phyloP scores from a whole-genome alignment of 2,329 filamentous ascomycete genomes.

The Paramyrothecium roridum region DNA sequence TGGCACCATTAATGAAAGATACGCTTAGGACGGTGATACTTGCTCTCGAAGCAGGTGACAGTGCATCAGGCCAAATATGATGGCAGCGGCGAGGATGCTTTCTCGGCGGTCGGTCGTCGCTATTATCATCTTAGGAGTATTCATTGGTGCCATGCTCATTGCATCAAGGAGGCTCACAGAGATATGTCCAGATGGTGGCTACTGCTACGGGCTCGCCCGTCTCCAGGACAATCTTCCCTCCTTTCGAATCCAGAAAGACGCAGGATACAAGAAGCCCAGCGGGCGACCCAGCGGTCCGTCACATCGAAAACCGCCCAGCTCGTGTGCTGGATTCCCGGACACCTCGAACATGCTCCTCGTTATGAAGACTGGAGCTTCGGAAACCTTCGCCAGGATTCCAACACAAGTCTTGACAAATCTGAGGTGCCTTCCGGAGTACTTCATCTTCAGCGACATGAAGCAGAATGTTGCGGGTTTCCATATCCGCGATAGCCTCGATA shows the following conservation, averaged over 20 bases:
- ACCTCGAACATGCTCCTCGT: slow-evolving; percentile 45
- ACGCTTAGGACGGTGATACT: too few relatives aligned
- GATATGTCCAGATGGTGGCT: slow-evolving; percentile 23
- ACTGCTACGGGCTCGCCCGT: slow-evolving; percentile 13
- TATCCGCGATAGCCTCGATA: slow-evolving; percentile 44
- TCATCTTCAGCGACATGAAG: slow-evolving; percentile 57
- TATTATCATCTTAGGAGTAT: slow-evolving; percentile 20
- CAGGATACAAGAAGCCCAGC: background rate
- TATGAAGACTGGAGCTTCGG: slow-evolving; percentile 57
- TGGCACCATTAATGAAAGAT: background rate
- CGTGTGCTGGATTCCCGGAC: slow-evolving; percentile 38
- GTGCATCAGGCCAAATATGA: slow-evolving; percentile 4
- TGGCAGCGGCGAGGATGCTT: slow-evolving; percentile 18
- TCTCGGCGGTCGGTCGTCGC: slow-evolving; percentile 22
- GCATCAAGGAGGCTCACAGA: slow-evolving; percentile 25
- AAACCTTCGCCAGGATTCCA: slow-evolving; percentile 48
- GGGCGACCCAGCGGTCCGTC: background rate
- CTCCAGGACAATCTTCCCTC: slow-evolving; percentile 5
- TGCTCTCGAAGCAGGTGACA: too few relatives aligned
- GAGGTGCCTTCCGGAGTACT: slow-evolving; percentile 45
- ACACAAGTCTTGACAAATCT: slow-evolving; percentile 52
- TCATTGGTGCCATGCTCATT: slow-evolving; percentile 26
- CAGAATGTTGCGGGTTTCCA: slow-evolving; percentile 41
- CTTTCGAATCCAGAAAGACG: background rate
- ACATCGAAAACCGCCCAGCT: slow-evolving; percentile 6